phyloP scores from a whole-genome alignment of 73 alveolate genomes.

The Paramecium primaurelia region DNA sequence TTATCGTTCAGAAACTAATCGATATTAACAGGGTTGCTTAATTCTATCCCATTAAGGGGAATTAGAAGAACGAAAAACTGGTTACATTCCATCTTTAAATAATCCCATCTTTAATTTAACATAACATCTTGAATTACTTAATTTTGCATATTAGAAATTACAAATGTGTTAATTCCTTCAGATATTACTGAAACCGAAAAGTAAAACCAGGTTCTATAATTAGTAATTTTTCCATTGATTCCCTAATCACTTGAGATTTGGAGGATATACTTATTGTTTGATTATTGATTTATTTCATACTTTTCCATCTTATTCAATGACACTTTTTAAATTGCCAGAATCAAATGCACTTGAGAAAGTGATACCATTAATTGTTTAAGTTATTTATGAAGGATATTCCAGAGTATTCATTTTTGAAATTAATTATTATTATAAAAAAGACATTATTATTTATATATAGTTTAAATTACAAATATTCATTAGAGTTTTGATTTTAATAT shows the following conservation, averaged over 20 bases:
- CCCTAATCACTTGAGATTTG: constrained; percentile 26
- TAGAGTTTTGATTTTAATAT: neutral
- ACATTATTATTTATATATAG: neutral
- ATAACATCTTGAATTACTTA: neutral
- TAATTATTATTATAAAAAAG: neutral
- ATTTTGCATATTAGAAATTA: constrained; percentile 69
- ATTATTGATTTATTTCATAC: neutral
- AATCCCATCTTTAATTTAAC: neutral
- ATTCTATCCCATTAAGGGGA: constrained; percentile 41
- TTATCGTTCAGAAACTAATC: constrained; percentile 16
- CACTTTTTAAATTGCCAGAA: constrained; percentile 55
- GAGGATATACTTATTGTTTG: neutral
- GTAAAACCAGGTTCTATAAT: constrained; percentile 82
- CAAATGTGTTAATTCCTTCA: constrained; percentile 65
- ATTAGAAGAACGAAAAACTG: neutral
- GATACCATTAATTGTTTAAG: constrained; percentile 11
- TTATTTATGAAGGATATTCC: constrained; percentile 36
- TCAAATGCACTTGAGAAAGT: constrained; percentile 45
- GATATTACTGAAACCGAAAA: constrained; percentile 69
- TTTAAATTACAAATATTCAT: neutral
- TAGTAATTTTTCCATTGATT: constrained; percentile 45
- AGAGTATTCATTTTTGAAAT: neutral
- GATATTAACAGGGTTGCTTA: constrained; percentile 1
- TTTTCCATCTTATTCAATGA: neutral
- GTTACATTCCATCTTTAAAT: constrained; percentile 63